A percentile compares a stretch with the other conserved stretches of the same genome.
Conservation (phyloP, 2,329 filamentous ascomycete genomes). For the Ophiosphaerella korrae region DNA sequence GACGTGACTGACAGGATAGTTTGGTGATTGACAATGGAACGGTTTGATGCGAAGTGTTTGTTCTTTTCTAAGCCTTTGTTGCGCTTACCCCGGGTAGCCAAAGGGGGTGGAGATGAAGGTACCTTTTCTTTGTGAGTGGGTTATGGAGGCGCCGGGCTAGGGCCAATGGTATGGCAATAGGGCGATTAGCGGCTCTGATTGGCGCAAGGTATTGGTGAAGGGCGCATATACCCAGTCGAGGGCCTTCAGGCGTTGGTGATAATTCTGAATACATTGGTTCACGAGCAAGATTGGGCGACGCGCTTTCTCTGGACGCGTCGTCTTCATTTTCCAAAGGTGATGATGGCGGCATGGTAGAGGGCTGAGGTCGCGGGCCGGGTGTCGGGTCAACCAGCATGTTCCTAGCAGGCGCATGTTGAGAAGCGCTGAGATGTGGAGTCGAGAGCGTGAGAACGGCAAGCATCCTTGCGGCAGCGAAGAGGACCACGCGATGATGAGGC, state of each 20-base stretch:
- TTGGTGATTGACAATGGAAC: no score
- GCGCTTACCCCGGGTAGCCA: slow-evolving; percentile 12
- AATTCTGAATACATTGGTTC: slow-evolving; percentile 28
- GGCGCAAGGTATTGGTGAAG: slow-evolving; percentile 18
- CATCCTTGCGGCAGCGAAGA: slow-evolving; percentile 1
- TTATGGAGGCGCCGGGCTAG: slow-evolving; percentile 27
- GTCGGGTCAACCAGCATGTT: neutral
- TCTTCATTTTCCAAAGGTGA: slow-evolving; percentile 2
- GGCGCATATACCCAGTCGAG: slow-evolving; percentile 15
- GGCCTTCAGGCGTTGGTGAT: slow-evolving; percentile 12
- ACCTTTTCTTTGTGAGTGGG: slow-evolving; percentile 21
- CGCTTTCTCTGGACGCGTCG: slow-evolving; percentile 9
- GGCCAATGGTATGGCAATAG: slow-evolving; percentile 32
- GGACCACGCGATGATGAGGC: slow-evolving; percentile 2
- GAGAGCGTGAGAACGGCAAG: neutral
- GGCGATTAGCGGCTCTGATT: slow-evolving; percentile 29
- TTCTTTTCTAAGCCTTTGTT: neutral
- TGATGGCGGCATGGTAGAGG: neutral
- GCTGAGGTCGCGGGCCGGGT: neutral
- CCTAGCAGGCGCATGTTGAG: slow-evolving; percentile 6
- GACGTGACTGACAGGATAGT: no score
- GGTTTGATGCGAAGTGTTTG: no score
- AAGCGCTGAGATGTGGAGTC: slow-evolving; percentile 4
- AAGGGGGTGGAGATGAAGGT: neutral
- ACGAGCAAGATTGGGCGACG: slow-evolving; percentile 5